A percentile compares a stretch with the other conserved stretches of the same genome.
These are phyloP conservation scores for Marasmius sp. DNA, from an alignment of 1,284 basidiomycete genomes.

Conservation along the genomic window DNA sequence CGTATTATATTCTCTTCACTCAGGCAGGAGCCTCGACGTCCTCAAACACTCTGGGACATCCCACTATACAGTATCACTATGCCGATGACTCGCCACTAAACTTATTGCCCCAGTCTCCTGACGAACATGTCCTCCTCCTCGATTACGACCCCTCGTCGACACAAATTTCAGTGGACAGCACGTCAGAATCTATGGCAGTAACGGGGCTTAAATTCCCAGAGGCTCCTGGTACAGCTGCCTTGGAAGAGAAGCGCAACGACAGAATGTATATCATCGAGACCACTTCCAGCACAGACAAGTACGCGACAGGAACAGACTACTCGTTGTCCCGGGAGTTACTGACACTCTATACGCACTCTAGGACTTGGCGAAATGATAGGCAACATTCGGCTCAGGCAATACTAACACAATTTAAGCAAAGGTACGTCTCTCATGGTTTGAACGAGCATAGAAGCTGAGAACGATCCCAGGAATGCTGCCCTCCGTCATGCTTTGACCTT, in stretches of 20 bases:
- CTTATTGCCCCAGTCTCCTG: constrained; percentile 54
- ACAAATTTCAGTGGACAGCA: constrained; percentile 53
- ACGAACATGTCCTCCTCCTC: constrained; percentile 71
- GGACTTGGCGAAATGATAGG: constrained; percentile 35
- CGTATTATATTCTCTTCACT: constrained; percentile 64
- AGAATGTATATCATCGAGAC: constrained; percentile 78
- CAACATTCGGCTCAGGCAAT: constrained; percentile 47
- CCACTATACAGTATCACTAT: constrained; percentile 78
- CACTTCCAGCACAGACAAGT: constrained; percentile 47
- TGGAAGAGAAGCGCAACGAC: constrained; percentile 53
- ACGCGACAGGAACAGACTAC: constrained; percentile 16
- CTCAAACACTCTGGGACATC: constrained; percentile 58
- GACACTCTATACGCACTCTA: background rate
- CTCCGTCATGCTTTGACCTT: constrained; percentile 58
- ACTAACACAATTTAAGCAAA: constrained; percentile 63
- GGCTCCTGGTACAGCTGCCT: constrained; percentile 64
- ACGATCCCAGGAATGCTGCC: constrained; percentile 48
- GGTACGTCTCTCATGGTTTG: constrained; percentile 36
- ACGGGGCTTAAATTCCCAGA: constrained; percentile 62
- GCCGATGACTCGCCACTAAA: constrained; percentile 68
- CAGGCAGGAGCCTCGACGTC: constrained; percentile 43
- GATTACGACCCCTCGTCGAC: constrained; percentile 50
- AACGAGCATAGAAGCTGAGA: constrained; percentile 8
- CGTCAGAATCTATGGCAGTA: constrained; percentile 59
- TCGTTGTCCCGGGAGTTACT: background rate